Evolutionary conservation across 1,284 basidiomycete genomes (phyloP).

Genomic region (Pseudozyma sp.): DNA sequence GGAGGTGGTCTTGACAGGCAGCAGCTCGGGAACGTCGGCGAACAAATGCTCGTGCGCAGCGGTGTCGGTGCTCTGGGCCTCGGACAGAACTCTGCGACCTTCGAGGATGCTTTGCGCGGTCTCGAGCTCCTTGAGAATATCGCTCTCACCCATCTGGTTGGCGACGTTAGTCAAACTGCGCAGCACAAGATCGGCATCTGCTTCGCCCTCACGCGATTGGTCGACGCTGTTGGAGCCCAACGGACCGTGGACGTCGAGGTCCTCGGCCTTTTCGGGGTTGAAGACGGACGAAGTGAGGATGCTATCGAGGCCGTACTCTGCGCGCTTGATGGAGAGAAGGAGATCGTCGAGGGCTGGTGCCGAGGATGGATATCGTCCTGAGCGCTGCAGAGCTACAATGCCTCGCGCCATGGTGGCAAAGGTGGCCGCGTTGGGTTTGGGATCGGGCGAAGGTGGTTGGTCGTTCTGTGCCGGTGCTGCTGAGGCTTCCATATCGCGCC

Average conservation of each 20-base stretch:
- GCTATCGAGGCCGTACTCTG: slow-evolving; percentile 36
- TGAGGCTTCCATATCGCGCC: slow-evolving; percentile 50
- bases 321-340: slow-evolving; percentile 43
- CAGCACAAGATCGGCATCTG: slow-evolving; percentile 40
- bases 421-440: slow-evolving; percentile 52
- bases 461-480: slow-evolving; percentile 13
- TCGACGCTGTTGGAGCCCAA: slow-evolving; percentile 40
- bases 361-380: slow-evolving; percentile 43
- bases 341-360: slow-evolving; percentile 42
- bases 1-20: slow-evolving; percentile 50
- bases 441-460: slow-evolving; percentile 46
- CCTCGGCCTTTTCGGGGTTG: slow-evolving; percentile 34
- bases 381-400: slow-evolving; percentile 50
- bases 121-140: slow-evolving; percentile 52
- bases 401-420: slow-evolving; percentile 60
- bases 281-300: slow-evolving; percentile 58
- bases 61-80: slow-evolving; percentile 16
- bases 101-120: slow-evolving; percentile 41
- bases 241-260: slow-evolving; percentile 34
- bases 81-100: slow-evolving; percentile 35
- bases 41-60: slow-evolving; percentile 14
- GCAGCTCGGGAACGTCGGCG: slow-evolving; percentile 45
- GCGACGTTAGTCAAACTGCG: slow-evolving; percentile 41
- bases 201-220: slow-evolving; percentile 47
- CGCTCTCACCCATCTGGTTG: slow-evolving; percentile 46